phyloP scores from a whole-genome alignment of 805 yeast genomes.

The Barnettozyma sp. region DNA sequence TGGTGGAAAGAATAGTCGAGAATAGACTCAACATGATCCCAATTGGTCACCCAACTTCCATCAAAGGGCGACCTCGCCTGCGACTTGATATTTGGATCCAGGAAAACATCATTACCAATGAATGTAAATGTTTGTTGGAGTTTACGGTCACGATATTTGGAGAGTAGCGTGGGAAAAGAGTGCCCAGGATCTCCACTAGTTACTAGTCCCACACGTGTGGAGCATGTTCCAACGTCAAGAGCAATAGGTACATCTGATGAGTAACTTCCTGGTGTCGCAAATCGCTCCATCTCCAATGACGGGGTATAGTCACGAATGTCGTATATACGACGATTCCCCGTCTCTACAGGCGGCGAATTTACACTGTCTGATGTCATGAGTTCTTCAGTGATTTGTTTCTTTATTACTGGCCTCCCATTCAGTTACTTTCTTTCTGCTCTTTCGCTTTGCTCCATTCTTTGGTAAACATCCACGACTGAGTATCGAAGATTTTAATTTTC shows the following conservation, averaged over 20 bases:
- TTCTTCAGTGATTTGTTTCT: too few relatives aligned
- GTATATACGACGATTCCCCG: conserved; percentile 13
- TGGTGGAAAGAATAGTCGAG: conserved; percentile 81
- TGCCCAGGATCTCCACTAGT: conserved; percentile 43
- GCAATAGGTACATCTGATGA: conserved; percentile 61
- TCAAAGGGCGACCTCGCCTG: conserved; percentile 79
- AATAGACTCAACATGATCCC: conserved; percentile 83
- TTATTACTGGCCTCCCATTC: too few relatives aligned
- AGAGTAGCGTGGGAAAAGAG: conserved; percentile 58
- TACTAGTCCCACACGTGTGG: conserved; percentile 54
- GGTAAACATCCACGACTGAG: too few relatives aligned
- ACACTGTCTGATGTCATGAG: too few relatives aligned
- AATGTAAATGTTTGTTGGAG: conserved; percentile 53
- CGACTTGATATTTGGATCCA: conserved; percentile 63
- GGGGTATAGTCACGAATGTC: conserved; percentile 19
- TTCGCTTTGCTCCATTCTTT: too few relatives aligned
- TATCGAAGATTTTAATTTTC: too few relatives aligned
- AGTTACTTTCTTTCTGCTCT: too few relatives aligned
- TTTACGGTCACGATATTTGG: conserved; percentile 77
- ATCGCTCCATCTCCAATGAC: conserved; percentile 34
- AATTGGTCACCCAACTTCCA: conserved; percentile 79
- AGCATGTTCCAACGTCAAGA: conserved; percentile 73
- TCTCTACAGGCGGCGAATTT: not conserved
- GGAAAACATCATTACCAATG: conserved; percentile 74
- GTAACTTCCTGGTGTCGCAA: conserved; percentile 35